Base-by-base conservation (phyloP, 352 stramenopile genomes). In the Phytopythium aichiense region DNA sequence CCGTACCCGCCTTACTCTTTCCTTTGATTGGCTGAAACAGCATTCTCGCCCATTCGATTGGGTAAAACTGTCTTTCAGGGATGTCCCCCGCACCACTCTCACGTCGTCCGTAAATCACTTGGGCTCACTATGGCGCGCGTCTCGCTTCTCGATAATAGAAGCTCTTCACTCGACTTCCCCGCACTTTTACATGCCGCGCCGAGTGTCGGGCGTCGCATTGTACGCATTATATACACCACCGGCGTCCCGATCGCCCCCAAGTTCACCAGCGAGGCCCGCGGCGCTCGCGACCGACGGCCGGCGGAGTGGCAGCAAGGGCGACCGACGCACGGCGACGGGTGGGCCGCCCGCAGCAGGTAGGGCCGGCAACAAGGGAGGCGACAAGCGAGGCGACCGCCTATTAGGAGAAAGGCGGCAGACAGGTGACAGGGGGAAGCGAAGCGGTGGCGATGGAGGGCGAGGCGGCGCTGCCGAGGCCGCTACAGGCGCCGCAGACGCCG, bases 401-500 rank as follows among this genome's bases (percentile, higher is more conserved):
- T 2, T 3, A 42, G 28, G 35, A 40, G 35, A 40, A 40, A 40
- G 35, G 35, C 35, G 35, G 35, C 35, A 40, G 9, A 8, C 35
- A 11, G 35, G 35, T 16, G 35, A 40, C 8, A 40, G 9, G 12
- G 35, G 9, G 35, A 16, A 15, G 35, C 0, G 35, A 15, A 40
- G 35, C 28, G 28, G 28, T 7, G 12, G 35, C 7, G 40, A 46
- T 46, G 42, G 42, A 33, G 30, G 18, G 16, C 9, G 52, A 57
- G 33, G 5, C 48, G n/a, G 18, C 18, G 20, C 42, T 48, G 42
- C 42, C 18, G 52, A 30, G 31, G 33, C 51, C 31, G 20, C 18
- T 45, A 30, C 16, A 20, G 52, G 31, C 30, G 23, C 23, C 48
- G 31, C 35, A 66, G 38, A 66, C 71, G 30, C 63, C 53, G 48